These are phyloP conservation scores for Aspergillus sojae DNA, from an alignment of 2,329 filamentous ascomycete species.

Conservation along the genomic window DNA sequence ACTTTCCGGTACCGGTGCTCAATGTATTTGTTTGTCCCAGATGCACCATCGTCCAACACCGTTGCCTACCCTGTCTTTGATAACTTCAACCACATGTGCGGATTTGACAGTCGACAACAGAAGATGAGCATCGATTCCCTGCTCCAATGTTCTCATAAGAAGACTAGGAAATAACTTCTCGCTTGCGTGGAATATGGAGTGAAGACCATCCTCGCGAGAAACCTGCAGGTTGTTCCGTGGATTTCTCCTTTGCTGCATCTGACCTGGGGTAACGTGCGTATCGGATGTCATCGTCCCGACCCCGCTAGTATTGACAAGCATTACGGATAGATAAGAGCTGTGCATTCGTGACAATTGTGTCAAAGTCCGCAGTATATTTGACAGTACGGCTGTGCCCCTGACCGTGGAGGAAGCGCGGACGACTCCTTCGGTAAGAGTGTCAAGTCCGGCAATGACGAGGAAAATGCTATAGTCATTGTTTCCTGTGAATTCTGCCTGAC, in stretches of 20 bases:
- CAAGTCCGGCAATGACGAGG: constrained; percentile 40
- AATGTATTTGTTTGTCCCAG: constrained; percentile 22
- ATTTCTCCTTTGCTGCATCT: neutral
- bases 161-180: constrained; percentile 31
- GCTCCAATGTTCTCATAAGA: constrained; percentile 40
- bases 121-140: constrained; percentile 44
- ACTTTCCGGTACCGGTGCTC: neutral
- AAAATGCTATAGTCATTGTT: constrained; percentile 16
- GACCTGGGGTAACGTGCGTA: constrained; percentile 1
- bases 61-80: constrained; percentile 42
- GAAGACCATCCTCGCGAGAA: constrained; percentile 23
- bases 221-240: constrained; percentile 1
- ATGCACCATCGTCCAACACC: constrained; percentile 41
- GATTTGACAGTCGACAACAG: constrained; percentile 34
- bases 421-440: constrained; percentile 39
- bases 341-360: constrained; percentile 36
- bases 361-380: constrained; percentile 35
- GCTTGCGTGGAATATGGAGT: constrained; percentile 30
- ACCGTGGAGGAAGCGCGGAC: constrained; percentile 41
- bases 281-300: constrained; percentile 22
- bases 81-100: constrained; percentile 37
- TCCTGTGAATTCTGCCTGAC: neutral
- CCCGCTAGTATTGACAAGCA: constrained; percentile 41
- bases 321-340: constrained; percentile 31
- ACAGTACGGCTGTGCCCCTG: constrained; percentile 36